Base-by-base conservation (phyloP, 2,329 filamentous ascomycete genomes). In the Passalora sequoiae region DNA sequence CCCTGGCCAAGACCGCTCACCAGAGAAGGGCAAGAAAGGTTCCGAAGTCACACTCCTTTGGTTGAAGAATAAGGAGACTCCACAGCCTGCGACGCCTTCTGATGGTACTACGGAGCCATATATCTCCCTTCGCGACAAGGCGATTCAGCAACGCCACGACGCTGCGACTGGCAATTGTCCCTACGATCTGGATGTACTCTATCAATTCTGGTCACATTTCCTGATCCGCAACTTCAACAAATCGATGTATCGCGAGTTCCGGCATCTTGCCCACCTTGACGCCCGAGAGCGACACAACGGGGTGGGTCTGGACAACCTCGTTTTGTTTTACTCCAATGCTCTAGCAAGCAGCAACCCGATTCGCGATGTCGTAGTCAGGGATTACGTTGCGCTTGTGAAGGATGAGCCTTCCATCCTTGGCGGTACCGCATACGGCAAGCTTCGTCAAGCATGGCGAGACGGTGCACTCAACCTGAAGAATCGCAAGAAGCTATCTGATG, bases 161-260 rank as follows among this genome's bases (percentile, higher is more conserved):
- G 65, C 67, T 48, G 52, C 66, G 31, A 62, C 63, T 50, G 69
- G 69, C 52, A 66, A 50, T 42, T 73, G 69, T 28, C 74, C 76
- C 37, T 68, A 71, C 47, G 74, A 80, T 57, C 81, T 84, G 73
- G 74, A 78, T 59, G 73, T 79, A 46, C 74, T 86, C 21, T 88
- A 87, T 68, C 75, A 80, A 51, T 86, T 86, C 68, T 89, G 84
- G 83, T 79, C 80, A 15, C 77, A 83, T 62, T 86, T 84, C 60
- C 72, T 89, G 51, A 75, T 80, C 50, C 74, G 78, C 57, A 82
- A 84, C 66, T 88, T 89, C 74, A 85, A 89, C 64, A 71, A 74
- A 46, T 72, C 71, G 60, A 85, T 89, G 78, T 89, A 89, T 68
- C 71, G 78, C 60, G 84, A 89, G 63, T 88, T 89, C 68, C 78